A percentile compares a stretch with the other conserved stretches of the same genome.
phyloP scores from a whole-genome alignment of 768 basidiomycete genomes.

The Hysterangium stoloniferum region DNA sequence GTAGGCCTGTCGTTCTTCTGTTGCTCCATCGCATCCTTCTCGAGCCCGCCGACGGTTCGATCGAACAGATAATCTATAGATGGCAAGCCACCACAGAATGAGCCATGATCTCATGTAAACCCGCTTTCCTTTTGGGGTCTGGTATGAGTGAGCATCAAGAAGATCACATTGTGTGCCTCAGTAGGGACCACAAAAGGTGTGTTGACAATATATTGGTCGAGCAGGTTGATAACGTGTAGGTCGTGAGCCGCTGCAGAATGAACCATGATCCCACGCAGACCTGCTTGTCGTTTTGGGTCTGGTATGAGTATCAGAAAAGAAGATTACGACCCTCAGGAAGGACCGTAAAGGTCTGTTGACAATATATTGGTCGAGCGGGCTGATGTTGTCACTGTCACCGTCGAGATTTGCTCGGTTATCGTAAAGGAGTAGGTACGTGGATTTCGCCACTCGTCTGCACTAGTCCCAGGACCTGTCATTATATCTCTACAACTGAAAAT shows the following conservation, averaged over 20 bases:
- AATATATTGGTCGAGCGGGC: conserved; percentile 96
- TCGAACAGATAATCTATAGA: conserved; percentile 57
- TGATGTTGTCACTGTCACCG: conserved; percentile 99
- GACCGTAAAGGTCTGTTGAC: conserved; percentile 95
- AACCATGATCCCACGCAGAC: too few relatives aligned
- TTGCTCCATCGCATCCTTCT: conserved; percentile 72
- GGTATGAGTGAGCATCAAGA: too few relatives aligned
- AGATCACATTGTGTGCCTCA: too few relatives aligned
- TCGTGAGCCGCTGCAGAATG: too few relatives aligned
- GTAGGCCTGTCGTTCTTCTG: conserved; percentile 81
- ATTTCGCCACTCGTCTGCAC: too few relatives aligned
- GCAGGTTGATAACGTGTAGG: too few relatives aligned
- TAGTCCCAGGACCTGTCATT: too few relatives aligned
- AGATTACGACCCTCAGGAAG: conserved; percentile 79
- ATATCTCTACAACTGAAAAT: too few relatives aligned
- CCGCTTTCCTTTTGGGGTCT: conserved; percentile 73
- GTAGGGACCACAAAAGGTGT: too few relatives aligned
- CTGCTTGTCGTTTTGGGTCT: conserved; percentile 74
- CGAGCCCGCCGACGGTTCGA: conserved; percentile 68
- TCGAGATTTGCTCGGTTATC: conserved; percentile 98
- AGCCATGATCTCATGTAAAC: conserved; percentile 69
- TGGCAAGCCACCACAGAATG: conserved; percentile 80
- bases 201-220: too few relatives aligned
- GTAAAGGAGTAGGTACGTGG: conserved; percentile 97
- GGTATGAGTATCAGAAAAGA: conserved; percentile 90